Base-by-base conservation (phyloP, 805 yeast genomes). In the Hanseniaspora pseudoguilliermondii region DNA sequence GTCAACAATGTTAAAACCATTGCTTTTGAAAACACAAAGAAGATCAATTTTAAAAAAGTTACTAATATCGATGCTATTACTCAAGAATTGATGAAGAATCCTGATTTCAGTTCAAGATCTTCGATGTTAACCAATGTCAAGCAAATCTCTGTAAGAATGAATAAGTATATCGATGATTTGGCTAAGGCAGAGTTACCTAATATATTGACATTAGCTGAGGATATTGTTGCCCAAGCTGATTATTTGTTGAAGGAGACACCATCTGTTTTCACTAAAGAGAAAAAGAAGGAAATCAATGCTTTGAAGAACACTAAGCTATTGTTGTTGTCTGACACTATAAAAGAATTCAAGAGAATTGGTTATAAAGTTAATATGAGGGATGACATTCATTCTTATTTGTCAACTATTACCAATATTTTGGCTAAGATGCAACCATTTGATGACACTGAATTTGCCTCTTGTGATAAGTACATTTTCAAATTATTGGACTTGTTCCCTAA, bases 291-390 rank as follows among this genome's bases (percentile, higher is more conserved):
- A 0, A 68, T 84, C 40, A 82, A 89, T 1, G 75, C 87, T 7
- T 73, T 93, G 68, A 86, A 84, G 63, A 76, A 83, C n/a, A 91
- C 87, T 63, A 93, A 93, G 69, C 75, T 82, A 58, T 84, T 83
- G 60, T 68, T 89, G 7, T 71, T 95, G 54, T 84, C 93, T 69
- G 87, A 83, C 57, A 78, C 89, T 0, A 69, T 93, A 58, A 81
- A 81, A 59, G 93, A 86, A 60, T 70, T 91, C 54, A 78, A 81
- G 64, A 71, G 81, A 57, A 79, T 86, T 64, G 99, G 99, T 1
- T 68, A 93, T 60, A 84, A 80, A 61, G 71, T 82, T 3, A 78
- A 78, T 27, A 74, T 83, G 38, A 81, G 83, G 57, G 75, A 82
- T 6, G 89, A 85, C 59, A 78, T 83, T n/a, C 77, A 79, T 53